phyloP scores from a whole-genome alignment of 2,329 filamentous ascomycete genomes.

The Zymoseptoria ardabiliae region DNA sequence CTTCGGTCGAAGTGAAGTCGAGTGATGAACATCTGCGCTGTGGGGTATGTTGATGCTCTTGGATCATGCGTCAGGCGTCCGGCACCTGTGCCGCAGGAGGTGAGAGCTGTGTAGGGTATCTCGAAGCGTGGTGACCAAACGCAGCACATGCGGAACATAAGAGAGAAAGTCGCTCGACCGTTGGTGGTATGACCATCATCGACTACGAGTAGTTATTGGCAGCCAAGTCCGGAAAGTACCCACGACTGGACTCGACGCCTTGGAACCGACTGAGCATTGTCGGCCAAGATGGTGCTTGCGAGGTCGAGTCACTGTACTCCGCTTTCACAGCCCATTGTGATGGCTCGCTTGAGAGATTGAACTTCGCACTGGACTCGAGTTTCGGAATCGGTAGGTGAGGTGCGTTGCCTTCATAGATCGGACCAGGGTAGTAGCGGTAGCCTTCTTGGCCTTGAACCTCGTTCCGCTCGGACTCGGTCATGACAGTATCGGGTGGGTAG shows the following conservation, averaged over 20 bases:
- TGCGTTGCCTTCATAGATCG: slow-evolving; percentile 37
- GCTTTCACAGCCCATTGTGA: slow-evolving; percentile 34
- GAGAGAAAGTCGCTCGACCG: too few relatives aligned
- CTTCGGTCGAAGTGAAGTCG: too few relatives aligned
- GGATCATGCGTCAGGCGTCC: slow-evolving; percentile 6
- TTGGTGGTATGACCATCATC: too few relatives aligned
- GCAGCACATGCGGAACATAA: slow-evolving; percentile 23
- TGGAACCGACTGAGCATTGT: slow-evolving; percentile 39
- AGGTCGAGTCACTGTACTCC: slow-evolving; percentile 34
- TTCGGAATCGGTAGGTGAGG: slow-evolving; percentile 24
- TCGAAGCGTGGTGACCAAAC: slow-evolving; percentile 13
- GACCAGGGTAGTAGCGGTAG: slow-evolving; percentile 42
- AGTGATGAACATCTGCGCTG: too few relatives aligned
- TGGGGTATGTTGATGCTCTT: not conserved
- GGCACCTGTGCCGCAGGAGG: slow-evolving; percentile 11
- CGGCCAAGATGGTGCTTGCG: slow-evolving; percentile 29
- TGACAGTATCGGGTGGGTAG: slow-evolving; percentile 31
- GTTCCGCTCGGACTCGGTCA: slow-evolving; percentile 37
- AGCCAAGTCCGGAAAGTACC: slow-evolving; percentile 40
- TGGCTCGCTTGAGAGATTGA: slow-evolving; percentile 23
- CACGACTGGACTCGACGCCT: slow-evolving; percentile 41
- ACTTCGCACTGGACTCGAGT: slow-evolving; percentile 22
- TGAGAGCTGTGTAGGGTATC: slow-evolving; percentile 7
- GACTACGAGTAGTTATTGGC: slow-evolving; percentile 19
- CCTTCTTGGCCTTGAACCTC: slow-evolving; percentile 36